Percentiles rank a stretch among this genome's conserved stretches.
Conservation (phyloP, 2,329 filamentous ascomycete genomes). For the Podosphaera xanthii region DNA sequence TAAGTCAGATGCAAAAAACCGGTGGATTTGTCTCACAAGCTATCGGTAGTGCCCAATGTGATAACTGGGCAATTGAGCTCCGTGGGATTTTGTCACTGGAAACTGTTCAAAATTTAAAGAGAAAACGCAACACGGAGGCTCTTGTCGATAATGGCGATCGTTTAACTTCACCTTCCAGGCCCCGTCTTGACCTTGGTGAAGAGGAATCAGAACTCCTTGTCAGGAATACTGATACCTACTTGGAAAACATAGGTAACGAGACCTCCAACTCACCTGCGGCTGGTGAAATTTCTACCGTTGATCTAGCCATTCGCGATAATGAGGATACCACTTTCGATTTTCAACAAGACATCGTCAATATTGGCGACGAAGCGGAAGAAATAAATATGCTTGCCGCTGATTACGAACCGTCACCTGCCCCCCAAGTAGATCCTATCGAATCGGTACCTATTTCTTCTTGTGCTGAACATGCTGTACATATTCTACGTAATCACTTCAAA, state of each 20-base stretch:
- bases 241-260: neutral
- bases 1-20: constrained; percentile 80
- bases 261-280: neutral
- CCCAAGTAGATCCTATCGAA: constrained; percentile 58
- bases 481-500: constrained; percentile 75
- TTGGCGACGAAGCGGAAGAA: constrained; percentile 24
- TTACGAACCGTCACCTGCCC: constrained; percentile 59
- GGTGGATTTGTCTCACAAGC: constrained; percentile 77
- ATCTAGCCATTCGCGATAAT: constrained; percentile 26
- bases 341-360: constrained; percentile 37
- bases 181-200: constrained; percentile 40
- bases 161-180: constrained; percentile 33
- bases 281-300: constrained; percentile 20
- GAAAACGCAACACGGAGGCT: constrained; percentile 74
- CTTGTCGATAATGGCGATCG: constrained; percentile 42
- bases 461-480: constrained; percentile 87
- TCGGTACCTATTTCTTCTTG: constrained; percentile 71
- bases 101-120: constrained; percentile 64
- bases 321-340: constrained; percentile 19
- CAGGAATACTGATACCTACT: neutral
- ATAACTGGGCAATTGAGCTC: constrained; percentile 77
- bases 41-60: constrained; percentile 56
- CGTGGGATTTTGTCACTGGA: constrained; percentile 81
- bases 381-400: constrained; percentile 29
- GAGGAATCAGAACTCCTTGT: constrained; percentile 22